Base-by-base conservation (phyloP, 192 early-diverging fungal species). In the Umbelopsis sp. region DNA sequence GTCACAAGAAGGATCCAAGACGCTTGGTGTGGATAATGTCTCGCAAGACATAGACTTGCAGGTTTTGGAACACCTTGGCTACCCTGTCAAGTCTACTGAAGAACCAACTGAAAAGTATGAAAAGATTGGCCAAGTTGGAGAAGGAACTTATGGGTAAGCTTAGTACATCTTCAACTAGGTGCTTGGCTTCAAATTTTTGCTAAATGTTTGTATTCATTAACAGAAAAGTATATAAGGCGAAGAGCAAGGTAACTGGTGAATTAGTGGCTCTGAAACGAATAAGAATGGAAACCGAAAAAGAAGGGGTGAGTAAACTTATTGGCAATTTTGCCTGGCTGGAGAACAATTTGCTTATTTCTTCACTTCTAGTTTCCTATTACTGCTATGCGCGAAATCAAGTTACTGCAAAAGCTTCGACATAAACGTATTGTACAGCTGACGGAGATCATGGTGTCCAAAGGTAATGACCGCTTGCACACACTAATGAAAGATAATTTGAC, bases 161-260 rank as follows among this genome's bases (percentile, higher is more conserved):
- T 27, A 23, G 22, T 3, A 46, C 12, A 53, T 23, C 44, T 20
- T 48, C 15, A 68, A 9, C 27, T 30, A 51, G 33, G n/a, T 64
- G 47, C 22, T 20, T 18, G 10, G 27, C 4, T 16, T 3, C 18
- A 46, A 16, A 22, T 15, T 25, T 46, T 12, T 55, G 4, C 50
- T 47, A 47, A 16, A 49, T 58, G n/a, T 67, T 4, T 7, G 27
- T 41, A 20, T 23, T 52, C 46, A 25, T 35, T 12, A 66, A 70
- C 65, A 88, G 93, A 51, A 94, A 93, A 68, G 93, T 94, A 21
- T 94, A 92, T 74, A 94, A 93, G 78, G 93, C 91, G 11, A 80
- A 79, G 41, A 88, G 93, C 73, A 80, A 82, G 58, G 81, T 84
- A 41, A 91, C 89, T 5, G 91, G 91, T 13, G 78, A 84, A 65